Conservation (phyloP, 106 monocot species). For the Alisma plantagoaquatica region DNA sequence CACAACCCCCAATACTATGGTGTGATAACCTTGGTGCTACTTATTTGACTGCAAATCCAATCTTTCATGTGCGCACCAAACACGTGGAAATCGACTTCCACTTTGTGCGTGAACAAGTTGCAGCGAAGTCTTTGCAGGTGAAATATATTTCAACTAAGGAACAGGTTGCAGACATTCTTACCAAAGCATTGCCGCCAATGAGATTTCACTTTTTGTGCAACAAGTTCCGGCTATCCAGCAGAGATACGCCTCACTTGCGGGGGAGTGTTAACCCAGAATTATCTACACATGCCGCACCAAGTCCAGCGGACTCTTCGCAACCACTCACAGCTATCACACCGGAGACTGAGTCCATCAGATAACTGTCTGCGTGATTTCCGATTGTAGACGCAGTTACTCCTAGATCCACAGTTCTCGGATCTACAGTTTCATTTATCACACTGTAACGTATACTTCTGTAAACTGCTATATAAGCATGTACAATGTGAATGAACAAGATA, state of each 20-base stretch:
- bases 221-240: not conserved
- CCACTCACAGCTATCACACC: not conserved
- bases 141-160: no score
- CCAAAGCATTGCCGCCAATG: not conserved
- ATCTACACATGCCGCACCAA: not conserved
- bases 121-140: no score
- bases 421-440: no score
- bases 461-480: no score
- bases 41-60: not conserved
- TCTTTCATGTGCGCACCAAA: not conserved
- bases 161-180: not conserved
- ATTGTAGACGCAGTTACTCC: no score
- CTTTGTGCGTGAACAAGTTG: not conserved
- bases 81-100: conserved; percentile 1
- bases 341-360: no score
- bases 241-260: not conserved
- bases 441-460: no score
- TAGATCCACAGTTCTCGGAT: no score
- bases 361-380: no score
- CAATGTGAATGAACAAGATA: no score
- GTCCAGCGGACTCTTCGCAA: not conserved
- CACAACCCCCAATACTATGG: not conserved
- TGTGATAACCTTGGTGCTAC: not conserved
- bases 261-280: not conserved
- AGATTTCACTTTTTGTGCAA: not conserved